Evolutionary conservation across 768 basidiomycete genomes (phyloP), one percentile per base, ranked within the genome.

Genomic region (Suillus decipiens): DNA sequence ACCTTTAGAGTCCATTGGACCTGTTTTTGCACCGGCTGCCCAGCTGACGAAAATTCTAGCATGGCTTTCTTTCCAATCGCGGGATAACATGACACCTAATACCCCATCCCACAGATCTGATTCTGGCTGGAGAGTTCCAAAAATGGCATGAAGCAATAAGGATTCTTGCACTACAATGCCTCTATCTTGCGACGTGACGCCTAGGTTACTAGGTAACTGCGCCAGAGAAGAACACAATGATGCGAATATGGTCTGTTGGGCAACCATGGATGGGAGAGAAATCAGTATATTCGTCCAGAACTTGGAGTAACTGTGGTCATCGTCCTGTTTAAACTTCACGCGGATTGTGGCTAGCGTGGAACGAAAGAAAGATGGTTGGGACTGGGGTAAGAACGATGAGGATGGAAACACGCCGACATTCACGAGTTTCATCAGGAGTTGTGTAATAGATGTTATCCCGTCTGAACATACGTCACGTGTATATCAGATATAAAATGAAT

Each of bases 291-390:
- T 72, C 17, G 74, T 72, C 89, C 89, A 91, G 34, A 80, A 73
- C 19, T 68, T 67, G 36, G 78, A 80, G 72, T 89, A 92, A 48
- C 70, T 64, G 7, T 65, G 66, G 17, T 72, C 69, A 43, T 64
- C 60, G 5, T 63, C 63, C 47, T 47, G 63, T 54, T 8, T 56
- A 11, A 85, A 67, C 28, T 79, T 78, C 24, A 62, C 50, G 34
- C 82, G 84, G 50, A 92, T 83, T 14, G 71, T 75, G 8, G 84
- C 79, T 37, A 88, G 73, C 3, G 77, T 79, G 2, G 79, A 71
- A 33, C 75, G 72, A 74, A 91, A 93, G 77, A 93, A 94, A 1
- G 89, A 92, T 7, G 87, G 80, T 61, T 89, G 89, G 0, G 86
- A 85, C n/a, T 80, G 82, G 3, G 83, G 74, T 7, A 74, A 73